Evolutionary conservation across 257 asterid genomes (phyloP), one percentile per base, ranked within the genome.

Genomic region (Rhazya stricta): DNA sequence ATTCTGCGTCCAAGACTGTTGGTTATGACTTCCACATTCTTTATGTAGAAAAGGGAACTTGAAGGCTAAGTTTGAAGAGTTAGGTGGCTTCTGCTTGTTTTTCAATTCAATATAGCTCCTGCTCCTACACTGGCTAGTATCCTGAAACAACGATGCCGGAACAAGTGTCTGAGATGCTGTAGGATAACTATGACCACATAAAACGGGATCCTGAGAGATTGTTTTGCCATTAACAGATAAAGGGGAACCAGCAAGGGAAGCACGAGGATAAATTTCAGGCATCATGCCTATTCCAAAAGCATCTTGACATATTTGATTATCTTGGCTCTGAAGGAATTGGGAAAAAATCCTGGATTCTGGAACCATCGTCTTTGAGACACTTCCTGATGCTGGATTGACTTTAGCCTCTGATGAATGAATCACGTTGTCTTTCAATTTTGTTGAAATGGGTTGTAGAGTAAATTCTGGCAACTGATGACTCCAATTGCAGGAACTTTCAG

Each of bases 1-100:
- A 75, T 78, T 76, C 68, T 41, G 83, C 69, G 77, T 69, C 86
- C 84, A 68, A 51, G 88, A 60, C 73, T 86, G 82, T 37, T 34
- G 82, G 37, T 71, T 74, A 67, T 76, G 81, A 67, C 76, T 80
- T 69, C 69, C 86, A 21, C 78, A 75, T 79, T 85, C 85, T 3
- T 86, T 84, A 74, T 80, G 83, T 81, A 79, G 61, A 77, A 84
- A 83, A 67, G 97, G 97, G 65, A 84, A 83, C 81, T 81, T 86
- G 76, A 82, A 73, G 67, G 85, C 37, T 68, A 89, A 76, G 32
- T 67, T 61, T 53, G 83, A 71, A 62, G 83, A 71, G 58, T 58
- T 61, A 69, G 65, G 74, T 54, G 77, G 79, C 72, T 77, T 85
- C 73, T 79, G 76, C 74, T 48, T 67, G 81, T 78, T 81, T 79